Conservation (phyloP, 1,139 yeast genomes). For the Nematodospora anomalae region DNA sequence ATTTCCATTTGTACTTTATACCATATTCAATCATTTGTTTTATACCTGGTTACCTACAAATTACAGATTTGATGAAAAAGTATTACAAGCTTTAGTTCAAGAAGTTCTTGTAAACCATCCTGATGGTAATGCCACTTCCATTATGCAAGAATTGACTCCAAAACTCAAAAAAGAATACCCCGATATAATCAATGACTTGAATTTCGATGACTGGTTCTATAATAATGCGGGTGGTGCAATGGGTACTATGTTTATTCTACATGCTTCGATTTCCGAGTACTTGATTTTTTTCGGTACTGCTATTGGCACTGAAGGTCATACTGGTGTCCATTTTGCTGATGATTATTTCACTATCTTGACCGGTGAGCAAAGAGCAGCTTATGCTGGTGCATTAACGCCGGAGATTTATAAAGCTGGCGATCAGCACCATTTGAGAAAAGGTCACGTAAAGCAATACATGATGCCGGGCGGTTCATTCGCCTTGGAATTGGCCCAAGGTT, state of each 20-base stretch:
- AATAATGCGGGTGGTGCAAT: slow-evolving; percentile 99
- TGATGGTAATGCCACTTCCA: slow-evolving; percentile 60
- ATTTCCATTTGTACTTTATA: slow-evolving; percentile 28
- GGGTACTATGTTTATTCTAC: slow-evolving; percentile 95
- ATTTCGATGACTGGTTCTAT: slow-evolving; percentile 86
- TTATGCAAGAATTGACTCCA: slow-evolving; percentile 61
- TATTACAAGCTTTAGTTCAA: slow-evolving; percentile 48
- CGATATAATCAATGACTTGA: slow-evolving; percentile 63
- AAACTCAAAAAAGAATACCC: slow-evolving; percentile 61
- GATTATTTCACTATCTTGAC: slow-evolving; percentile 89
- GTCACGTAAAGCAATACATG: slow-evolving; percentile 75
- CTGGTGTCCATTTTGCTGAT: slow-evolving; percentile 93
- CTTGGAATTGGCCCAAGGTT: slow-evolving; percentile 94
- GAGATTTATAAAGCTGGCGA: slow-evolving; percentile 79
- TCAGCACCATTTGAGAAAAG: slow-evolving; percentile 74
- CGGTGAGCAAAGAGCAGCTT: slow-evolving; percentile 77
- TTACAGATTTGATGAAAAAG: slow-evolving; percentile 57
- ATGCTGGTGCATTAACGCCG: slow-evolving; percentile 57
- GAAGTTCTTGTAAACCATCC: slow-evolving; percentile 54
- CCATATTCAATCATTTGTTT: slow-evolving; percentile 44
- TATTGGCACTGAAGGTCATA: slow-evolving; percentile 92
- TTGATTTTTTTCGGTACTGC: slow-evolving; percentile 87
- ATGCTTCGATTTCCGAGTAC: slow-evolving; percentile 94
- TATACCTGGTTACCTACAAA: slow-evolving; percentile 67
- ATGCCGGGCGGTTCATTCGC: slow-evolving; percentile 87